Base-by-base conservation (phyloP, 2,329 filamentous ascomycete species). In the Diaporthe batatas region DNA sequence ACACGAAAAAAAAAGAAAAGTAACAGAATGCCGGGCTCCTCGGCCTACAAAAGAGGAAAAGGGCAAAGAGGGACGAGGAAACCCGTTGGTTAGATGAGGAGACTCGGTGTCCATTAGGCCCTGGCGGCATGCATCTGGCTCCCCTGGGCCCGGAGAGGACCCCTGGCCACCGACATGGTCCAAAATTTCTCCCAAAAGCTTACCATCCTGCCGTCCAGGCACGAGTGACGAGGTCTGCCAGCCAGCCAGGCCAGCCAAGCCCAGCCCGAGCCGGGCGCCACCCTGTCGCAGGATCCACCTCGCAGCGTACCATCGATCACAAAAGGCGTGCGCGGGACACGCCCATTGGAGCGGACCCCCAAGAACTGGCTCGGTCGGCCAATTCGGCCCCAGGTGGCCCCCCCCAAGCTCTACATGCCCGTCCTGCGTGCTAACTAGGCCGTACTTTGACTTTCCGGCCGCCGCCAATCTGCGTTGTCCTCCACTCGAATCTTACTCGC, bases 221-320 rank as follows among this genome's bases (percentile, higher is more conserved):
- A 65, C 62, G 62, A 51, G 25, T 51, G 10, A 29, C 29, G 5
- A 29, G 29, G n/a, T n/a, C n/a, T n/a, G n/a, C n/a, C n/a, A n/a
- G n/a, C n/a, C n/a, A 29, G 29, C 2, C 29, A 29, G 44, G 29
- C 62, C 44, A 36, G 29, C 44, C 44, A 18, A 4, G 39, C 5
- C 14, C 39, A 42, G 14, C 39, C 12, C 39, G 21, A 42, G 44
- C 62, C 39, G 21, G 62, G 44, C 62, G 21, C 12, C 12, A 36
- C 62, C 59, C 62, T 51, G 62, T 47, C 62, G 62, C 29, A 51
- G 62, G 62, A 53, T 67, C 62, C 62, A 53, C 62, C 47, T 53
- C 62, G 47, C 62, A 67, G 62, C 32, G 62, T 67, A 67, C 18
- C 62, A 53, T 67, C 14, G 47, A 67, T n/a, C 18, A 16, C 39